Percentiles rank a stretch among this genome's conserved stretches.
These are phyloP conservation scores for Penicillium sp. DNA, from an alignment of 2,329 filamentous ascomycete species.

Conservation along the genomic window DNA sequence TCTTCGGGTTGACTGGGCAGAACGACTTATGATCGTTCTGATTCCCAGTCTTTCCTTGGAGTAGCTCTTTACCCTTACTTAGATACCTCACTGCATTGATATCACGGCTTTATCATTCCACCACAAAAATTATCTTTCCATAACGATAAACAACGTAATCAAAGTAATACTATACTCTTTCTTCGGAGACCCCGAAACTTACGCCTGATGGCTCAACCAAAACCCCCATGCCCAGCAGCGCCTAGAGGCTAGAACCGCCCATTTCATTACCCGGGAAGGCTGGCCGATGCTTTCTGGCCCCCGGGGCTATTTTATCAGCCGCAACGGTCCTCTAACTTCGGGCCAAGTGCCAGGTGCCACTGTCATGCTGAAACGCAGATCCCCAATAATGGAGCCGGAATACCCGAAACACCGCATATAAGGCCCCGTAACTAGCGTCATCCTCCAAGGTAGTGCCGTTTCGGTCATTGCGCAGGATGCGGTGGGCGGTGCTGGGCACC, in stretches of 20 bases:
- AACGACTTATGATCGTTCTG: slow-evolving; percentile 13
- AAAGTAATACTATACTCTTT: not conserved
- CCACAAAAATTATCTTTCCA: not conserved
- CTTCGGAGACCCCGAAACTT: not conserved
- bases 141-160: not conserved
- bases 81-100: slow-evolving; percentile 28
- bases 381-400: not conserved
- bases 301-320: slow-evolving; percentile 25
- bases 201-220: not conserved
- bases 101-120: slow-evolving; percentile 11
- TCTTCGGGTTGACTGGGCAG: not conserved
- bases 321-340: slow-evolving; percentile 5
- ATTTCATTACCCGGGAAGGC: not conserved
- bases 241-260: slow-evolving; percentile 16
- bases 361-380: not conserved
- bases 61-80: slow-evolving; percentile 3
- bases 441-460: not conserved
- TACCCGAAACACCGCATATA: not conserved
- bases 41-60: not conserved
- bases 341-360: slow-evolving; percentile 3
- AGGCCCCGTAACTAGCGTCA: not conserved
- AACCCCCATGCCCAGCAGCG: slow-evolving; percentile 9
- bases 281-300: slow-evolving; percentile 1
- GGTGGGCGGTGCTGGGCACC: not conserved
- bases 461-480: not conserved